Percentiles rank a stretch among this genome's conserved stretches.
These are phyloP conservation scores for Eucalyptus urophylla DNA, from an alignment of 345 rosid genomes.

Conservation along the genomic window DNA sequence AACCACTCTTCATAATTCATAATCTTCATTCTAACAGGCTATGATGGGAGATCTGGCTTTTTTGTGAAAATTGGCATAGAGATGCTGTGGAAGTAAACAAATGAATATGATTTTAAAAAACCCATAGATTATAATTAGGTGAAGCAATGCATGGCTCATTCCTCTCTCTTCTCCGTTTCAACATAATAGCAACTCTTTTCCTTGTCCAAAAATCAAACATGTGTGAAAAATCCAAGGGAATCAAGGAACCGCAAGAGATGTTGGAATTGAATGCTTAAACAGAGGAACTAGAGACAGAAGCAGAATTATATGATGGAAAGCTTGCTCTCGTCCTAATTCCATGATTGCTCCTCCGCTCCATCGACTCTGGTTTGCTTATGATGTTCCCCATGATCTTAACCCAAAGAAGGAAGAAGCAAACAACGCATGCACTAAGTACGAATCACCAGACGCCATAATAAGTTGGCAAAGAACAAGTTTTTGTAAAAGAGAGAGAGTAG, in stretches of 20 bases:
- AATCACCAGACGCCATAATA: neutral
- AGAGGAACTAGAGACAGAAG: neutral
- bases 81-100: neutral
- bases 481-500: neutral
- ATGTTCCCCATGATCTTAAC: neutral
- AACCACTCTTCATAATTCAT: neutral
- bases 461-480: neutral
- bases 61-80: neutral
- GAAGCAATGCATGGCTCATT: neutral
- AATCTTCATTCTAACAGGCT: neutral
- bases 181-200: neutral
- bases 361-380: neutral
- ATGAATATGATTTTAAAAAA: neutral
- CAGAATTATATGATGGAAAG: neutral
- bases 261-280: neutral
- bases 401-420: neutral
- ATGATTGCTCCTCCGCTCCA: neutral
- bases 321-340: neutral
- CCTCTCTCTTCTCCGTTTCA: neutral
- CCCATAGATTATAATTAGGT: neutral
- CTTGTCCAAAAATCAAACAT: neutral
- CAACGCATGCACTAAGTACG: neutral
- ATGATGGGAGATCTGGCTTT: neutral
- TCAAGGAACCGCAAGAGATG: neutral
- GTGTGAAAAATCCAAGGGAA: neutral